Evolutionary conservation across 2,329 filamentous ascomycete species (phyloP).

Genomic region (Clarireedia hainanense): DNA sequence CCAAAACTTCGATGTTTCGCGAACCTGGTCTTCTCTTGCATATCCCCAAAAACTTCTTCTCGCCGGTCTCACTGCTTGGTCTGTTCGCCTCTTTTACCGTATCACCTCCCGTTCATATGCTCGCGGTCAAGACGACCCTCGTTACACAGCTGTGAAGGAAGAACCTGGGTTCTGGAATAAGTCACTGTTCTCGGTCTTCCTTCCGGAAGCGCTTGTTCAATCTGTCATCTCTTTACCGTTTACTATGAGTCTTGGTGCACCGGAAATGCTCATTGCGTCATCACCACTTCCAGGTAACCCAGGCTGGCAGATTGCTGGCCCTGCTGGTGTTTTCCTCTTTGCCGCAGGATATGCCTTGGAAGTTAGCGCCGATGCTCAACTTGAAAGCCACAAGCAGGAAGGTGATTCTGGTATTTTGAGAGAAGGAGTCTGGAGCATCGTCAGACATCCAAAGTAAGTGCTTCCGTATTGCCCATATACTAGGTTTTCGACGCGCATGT

Average conservation of each 20-base stretch:
- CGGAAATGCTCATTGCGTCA: neutral
- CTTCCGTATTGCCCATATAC: neutral
- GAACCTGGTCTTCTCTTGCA: conserved; percentile 5
- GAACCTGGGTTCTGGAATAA: conserved; percentile 9
- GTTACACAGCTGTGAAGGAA: conserved; percentile 5
- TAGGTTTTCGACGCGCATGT: neutral
- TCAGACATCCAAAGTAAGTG: conserved; percentile 14
- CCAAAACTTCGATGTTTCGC: conserved; percentile 4
- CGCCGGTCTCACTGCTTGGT: conserved; percentile 10
- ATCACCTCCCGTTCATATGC: conserved; percentile 5
- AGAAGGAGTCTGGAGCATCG: conserved; percentile 13
- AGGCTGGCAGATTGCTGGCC: conserved; percentile 5
- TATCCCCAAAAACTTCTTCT: conserved; percentile 12
- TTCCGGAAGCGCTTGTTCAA: conserved; percentile 11
- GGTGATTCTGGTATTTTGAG: neutral
- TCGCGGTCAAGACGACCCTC: conserved; percentile 9
- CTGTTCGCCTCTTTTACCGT: conserved; percentile 8
- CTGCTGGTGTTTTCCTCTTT: conserved; percentile 10
- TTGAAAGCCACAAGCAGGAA: conserved; percentile 4
- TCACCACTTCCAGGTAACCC: conserved; percentile 2
- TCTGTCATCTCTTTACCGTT: conserved; percentile 11
- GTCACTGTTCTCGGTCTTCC: conserved; percentile 5
- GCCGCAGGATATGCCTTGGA: conserved; percentile 10
- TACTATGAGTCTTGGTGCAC: conserved; percentile 4
- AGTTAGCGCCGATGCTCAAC: conserved; percentile 11